A percentile compares a stretch with the other conserved stretches of the same genome.
These are phyloP conservation scores for Sphagnum tenellum DNA, from an alignment of 225 moss, liverwort and hornwort species.

Conservation along the genomic window DNA sequence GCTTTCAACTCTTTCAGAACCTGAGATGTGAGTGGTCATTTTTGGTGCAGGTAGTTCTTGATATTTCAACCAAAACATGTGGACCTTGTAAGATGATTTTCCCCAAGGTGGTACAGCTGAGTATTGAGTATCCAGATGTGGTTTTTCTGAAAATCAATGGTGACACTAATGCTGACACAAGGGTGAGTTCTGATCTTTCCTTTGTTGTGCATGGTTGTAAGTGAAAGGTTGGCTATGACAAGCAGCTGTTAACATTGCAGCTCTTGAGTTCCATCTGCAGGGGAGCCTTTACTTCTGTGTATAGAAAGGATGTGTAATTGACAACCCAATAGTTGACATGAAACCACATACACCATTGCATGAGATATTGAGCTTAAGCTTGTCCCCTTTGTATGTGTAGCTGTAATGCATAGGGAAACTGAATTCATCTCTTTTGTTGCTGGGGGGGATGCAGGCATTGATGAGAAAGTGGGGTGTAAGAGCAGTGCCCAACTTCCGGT, in stretches of 20 bases:
- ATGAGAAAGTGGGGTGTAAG: conserved; percentile 84
- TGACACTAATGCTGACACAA: conserved; percentile 40
- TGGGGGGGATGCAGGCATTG: conserved; percentile 31
- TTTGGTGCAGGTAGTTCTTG: conserved; percentile 61
- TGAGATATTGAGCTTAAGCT: too few species aligned
- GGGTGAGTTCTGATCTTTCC: conserved; percentile 25
- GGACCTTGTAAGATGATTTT: conserved; percentile 91
- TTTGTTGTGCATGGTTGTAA: too few species aligned
- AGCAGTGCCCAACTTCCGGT: conserved; percentile 82
- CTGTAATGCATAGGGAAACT: too few species aligned
- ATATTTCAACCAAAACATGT: conserved; percentile 81
- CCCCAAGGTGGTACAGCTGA: conserved; percentile 81
- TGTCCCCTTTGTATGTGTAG: too few species aligned
- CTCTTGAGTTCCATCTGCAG: too few species aligned
- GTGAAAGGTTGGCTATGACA: too few species aligned
- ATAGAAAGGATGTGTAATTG: too few species aligned
- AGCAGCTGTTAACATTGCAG: too few species aligned
- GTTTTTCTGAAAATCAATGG: conserved; percentile 83
- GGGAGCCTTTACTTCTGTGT: too few species aligned
- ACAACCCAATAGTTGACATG: too few species aligned
- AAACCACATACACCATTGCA: too few species aligned
- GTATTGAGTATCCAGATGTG: conserved; percentile 65
- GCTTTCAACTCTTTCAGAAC: conserved; percentile 1
- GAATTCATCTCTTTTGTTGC: too few species aligned
- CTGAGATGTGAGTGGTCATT: background rate